A percentile compares a stretch with the other conserved stretches of the same genome.
Conservation (phyloP, 306 rosid genomes). For the Cyclanthera cordifolia region DNA sequence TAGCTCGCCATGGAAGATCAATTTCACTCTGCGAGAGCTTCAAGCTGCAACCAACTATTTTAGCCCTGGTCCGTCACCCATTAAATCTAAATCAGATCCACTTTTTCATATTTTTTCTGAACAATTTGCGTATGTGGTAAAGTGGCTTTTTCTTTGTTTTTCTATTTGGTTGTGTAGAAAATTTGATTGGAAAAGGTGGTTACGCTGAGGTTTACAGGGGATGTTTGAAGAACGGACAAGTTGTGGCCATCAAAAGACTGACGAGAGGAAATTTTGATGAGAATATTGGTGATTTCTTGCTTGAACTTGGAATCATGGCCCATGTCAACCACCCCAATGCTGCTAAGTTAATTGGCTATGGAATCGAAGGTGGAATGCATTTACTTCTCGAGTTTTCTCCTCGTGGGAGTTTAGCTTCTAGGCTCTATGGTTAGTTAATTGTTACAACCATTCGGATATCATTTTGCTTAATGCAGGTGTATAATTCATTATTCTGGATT, state of each 20-base stretch:
- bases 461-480: background rate
- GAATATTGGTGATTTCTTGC: constrained; percentile 57
- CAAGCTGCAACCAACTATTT: constrained; percentile 61
- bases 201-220: constrained; percentile 93
- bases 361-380: constrained; percentile 91
- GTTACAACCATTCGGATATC: background rate
- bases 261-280: constrained; percentile 73
- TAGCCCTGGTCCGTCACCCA: constrained; percentile 41
- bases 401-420: constrained; percentile 81
- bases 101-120: background rate
- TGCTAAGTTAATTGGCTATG: constrained; percentile 79
- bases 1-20: constrained; percentile 74
- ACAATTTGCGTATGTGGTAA: background rate
- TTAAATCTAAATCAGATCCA: background rate
- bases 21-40: constrained; percentile 54
- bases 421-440: constrained; percentile 49
- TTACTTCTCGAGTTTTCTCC: constrained; percentile 74
- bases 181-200: constrained; percentile 91
- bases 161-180: constrained; percentile 47
- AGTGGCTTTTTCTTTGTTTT: background rate
- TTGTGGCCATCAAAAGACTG: constrained; percentile 67
- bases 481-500: background rate
- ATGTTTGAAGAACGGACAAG: constrained; percentile 47
- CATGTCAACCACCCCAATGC: constrained; percentile 83
- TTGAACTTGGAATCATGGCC: constrained; percentile 88